Evolutionary conservation across 768 basidiomycete species (phyloP), one percentile per base, ranked within the genome.

Genomic region (Collybia sp.): DNA sequence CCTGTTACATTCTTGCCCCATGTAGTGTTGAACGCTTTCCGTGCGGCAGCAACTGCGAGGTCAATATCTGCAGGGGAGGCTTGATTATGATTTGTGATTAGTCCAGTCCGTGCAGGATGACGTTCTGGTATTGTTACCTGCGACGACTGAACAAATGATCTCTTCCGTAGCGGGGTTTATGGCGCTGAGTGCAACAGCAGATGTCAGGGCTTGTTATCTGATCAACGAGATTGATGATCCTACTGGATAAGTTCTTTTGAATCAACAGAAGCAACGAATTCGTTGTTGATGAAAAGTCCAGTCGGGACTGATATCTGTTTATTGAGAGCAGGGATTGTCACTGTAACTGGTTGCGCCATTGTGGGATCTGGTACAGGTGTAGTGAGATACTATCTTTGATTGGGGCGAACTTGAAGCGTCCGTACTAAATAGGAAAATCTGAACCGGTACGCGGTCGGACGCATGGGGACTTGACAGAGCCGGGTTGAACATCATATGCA

Each of bases 1-100:
- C 88, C 85, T n/a, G 86, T 83, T 45, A 88, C 80, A 56, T 92
- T 89, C 65, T 86, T 85, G 3, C 92, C 93, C 92, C 92, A 95
- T 19, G 85, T 82, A 12, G 84, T 87, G 45, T 84, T 77, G 72
- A 88, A 91, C 5, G 93, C 91, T 32, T 76, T 70, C 50, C 88
- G 81, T 16, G 93, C 93, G 12, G 91, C 86, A 5, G 80, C 78
- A 31, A 95, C 89, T 3, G 92, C 92, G 46, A 74, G 58, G 58
- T 95, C 88, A 54, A 95, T 83, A 63, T 94, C 92, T 63, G 78
- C 83, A 41, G 59, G 61, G 31, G 87, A 85, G 6, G 73, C 85
- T 88, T 49, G 46, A 20, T 43, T 30, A 18, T 31, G 33, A 48
- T 46, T 25, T 30, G 40, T 49, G 12, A 44, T 40, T 34, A 43